Conservation (phyloP, 495 filamentous ascomycete genomes). For the Penicillium paradoxum region DNA sequence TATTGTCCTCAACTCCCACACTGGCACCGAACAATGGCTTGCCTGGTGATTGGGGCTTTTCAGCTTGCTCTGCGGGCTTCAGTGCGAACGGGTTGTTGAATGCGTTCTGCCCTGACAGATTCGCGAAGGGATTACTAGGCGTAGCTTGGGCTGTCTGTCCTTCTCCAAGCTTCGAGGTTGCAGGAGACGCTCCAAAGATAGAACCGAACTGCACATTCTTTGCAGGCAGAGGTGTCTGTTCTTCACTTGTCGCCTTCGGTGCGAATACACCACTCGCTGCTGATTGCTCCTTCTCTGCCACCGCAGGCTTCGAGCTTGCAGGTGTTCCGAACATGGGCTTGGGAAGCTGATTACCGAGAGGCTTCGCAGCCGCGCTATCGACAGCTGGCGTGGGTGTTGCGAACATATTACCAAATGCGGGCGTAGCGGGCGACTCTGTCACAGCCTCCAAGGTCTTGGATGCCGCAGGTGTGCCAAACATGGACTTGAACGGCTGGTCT, state of each 20-base stretch:
- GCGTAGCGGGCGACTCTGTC: neutral
- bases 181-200: conserved; percentile 4
- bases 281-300: neutral
- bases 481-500: neutral
- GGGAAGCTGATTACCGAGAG: neutral
- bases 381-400: conserved; percentile 5
- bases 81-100: conserved; percentile 3
- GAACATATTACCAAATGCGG: conserved; percentile 11
- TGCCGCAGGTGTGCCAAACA: conserved; percentile 1
- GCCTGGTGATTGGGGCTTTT: neutral
- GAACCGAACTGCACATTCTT: neutral
- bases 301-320: conserved; percentile 1
- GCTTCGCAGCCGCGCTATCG: conserved; percentile 3
- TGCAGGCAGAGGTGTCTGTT: conserved; percentile 3
- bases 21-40: conserved; percentile 7
- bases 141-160: neutral
- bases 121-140: conserved; percentile 2
- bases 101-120: neutral
- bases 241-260: conserved; percentile 2
- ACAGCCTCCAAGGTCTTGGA: neutral
- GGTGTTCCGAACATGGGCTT: conserved; percentile 10
- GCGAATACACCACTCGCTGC: conserved; percentile 6
- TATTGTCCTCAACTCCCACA: neutral
- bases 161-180: conserved; percentile 1
- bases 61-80: conserved; percentile 5